A percentile compares a stretch with the other conserved stretches of the same genome.
These are phyloP conservation scores for Sanghuangporus baumii DNA, from an alignment of 1,284 basidiomycete genomes.

Conservation along the genomic window DNA sequence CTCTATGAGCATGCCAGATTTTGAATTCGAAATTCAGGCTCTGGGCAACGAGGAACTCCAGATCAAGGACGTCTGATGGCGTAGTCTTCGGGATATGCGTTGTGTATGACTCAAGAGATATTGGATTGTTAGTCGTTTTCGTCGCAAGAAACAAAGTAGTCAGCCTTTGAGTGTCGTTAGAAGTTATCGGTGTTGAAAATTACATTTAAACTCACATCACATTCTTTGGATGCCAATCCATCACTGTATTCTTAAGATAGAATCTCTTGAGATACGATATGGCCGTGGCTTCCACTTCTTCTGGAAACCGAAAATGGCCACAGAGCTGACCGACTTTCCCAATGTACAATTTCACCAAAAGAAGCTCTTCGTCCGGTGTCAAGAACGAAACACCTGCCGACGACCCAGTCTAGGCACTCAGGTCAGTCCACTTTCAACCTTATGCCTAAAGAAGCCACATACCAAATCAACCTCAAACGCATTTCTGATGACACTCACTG, in stretches of 20 bases:
- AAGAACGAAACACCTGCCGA: constrained; percentile 69
- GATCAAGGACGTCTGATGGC: constrained; percentile 79
- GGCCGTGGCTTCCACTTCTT: constrained; percentile 91
- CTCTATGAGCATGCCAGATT: constrained; percentile 86
- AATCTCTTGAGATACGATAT: constrained; percentile 93
- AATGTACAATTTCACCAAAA: constrained; percentile 87
- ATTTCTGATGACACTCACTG: constrained; percentile 67
- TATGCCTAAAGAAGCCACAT: constrained; percentile 23
- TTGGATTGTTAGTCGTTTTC: constrained; percentile 93
- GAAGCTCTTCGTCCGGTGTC: constrained; percentile 76
- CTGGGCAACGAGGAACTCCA: constrained; percentile 95
- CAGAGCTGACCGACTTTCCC: constrained; percentile 84
- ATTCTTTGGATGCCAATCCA: constrained; percentile 99
- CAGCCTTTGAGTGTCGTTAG: constrained; percentile 53
- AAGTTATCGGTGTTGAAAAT: background rate
- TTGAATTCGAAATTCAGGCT: constrained; percentile 91
- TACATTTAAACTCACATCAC: constrained; percentile 68
- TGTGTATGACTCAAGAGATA: constrained; percentile 82
- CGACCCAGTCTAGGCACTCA: constrained; percentile 51
- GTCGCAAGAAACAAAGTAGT: constrained; percentile 93
- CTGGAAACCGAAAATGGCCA: constrained; percentile 80
- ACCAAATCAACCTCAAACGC: constrained; percentile 82
- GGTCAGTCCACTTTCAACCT: constrained; percentile 21
- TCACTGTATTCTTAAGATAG: constrained; percentile 95
- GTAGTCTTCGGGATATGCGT: constrained; percentile 74